phyloP scores from a whole-genome alignment of 176 grass and related monocot genomes.

The Oryza glaberrima region DNA sequence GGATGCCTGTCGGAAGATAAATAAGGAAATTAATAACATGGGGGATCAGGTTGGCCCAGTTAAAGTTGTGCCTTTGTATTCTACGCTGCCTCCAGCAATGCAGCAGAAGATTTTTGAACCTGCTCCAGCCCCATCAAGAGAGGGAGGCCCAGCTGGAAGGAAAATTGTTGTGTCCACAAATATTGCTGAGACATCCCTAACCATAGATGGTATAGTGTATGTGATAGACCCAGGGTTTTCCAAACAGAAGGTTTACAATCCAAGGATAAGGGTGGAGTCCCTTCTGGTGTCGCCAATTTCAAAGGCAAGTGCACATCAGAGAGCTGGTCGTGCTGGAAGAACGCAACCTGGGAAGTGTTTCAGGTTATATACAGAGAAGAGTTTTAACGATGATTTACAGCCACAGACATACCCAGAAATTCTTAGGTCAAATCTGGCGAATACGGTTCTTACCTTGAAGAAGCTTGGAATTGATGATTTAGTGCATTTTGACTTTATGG shows the following conservation, averaged over 20 bases:
- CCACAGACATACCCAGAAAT: constrained; percentile 99
- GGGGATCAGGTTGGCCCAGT: constrained; percentile 96
- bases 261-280: constrained; percentile 84
- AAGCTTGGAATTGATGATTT: constrained; percentile 99
- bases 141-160: constrained; percentile 85
- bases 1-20: constrained; percentile 95
- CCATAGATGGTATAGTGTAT: constrained; percentile 96
- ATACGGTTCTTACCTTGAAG: constrained; percentile 93
- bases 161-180: constrained; percentile 99
- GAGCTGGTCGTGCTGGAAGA: constrained; percentile 95
- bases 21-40: constrained; percentile 89
- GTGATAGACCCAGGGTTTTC: constrained; percentile 98
- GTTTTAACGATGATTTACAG: constrained; percentile 92
- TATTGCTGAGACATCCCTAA: constrained; percentile 96
- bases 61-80: constrained; percentile 91
- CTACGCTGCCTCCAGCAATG: constrained; percentile 79
- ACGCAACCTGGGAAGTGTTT: constrained; percentile 96
- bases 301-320: constrained; percentile 94
- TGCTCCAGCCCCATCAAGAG: constrained; percentile 69
- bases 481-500: constrained; percentile 99
- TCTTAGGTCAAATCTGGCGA: constrained; percentile 88
- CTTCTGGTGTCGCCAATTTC: constrained; percentile 96
- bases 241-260: constrained; percentile 97
- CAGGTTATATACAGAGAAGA: constrained; percentile 92
- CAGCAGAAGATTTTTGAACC: constrained; percentile 98